phyloP scores from a whole-genome alignment of 2,329 filamentous ascomycete genomes.

The Lojkania enalia region DNA sequence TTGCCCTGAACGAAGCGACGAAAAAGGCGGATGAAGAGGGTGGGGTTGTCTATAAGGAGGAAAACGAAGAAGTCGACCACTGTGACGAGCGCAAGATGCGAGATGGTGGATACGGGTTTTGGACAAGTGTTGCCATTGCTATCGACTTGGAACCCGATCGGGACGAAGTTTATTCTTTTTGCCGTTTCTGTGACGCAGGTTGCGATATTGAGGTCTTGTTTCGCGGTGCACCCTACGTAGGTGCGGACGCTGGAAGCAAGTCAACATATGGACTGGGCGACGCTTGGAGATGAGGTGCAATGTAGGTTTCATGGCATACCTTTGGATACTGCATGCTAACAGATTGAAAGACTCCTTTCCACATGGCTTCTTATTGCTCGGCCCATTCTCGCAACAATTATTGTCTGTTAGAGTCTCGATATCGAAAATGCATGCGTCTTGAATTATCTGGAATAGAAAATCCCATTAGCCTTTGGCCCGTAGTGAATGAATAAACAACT shows the following conservation, averaged over 20 bases:
- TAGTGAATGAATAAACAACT: neutral
- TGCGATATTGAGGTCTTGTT: neutral
- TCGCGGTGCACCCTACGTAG: slow-evolving; percentile 6
- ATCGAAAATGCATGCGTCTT: slow-evolving; percentile 5
- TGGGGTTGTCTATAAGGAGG: slow-evolving; percentile 5
- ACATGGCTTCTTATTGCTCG: neutral
- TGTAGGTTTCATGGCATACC: neutral
- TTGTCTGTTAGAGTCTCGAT: neutral
- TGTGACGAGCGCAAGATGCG: neutral
- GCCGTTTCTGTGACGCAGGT: slow-evolving; percentile 3
- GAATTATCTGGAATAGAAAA: slow-evolving; percentile 4
- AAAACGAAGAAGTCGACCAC: slow-evolving; percentile 6
- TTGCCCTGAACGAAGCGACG: slow-evolving; percentile 2
- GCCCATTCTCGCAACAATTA: slow-evolving; percentile 1
- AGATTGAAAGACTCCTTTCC: slow-evolving; percentile 7
- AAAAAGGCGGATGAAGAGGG: neutral
- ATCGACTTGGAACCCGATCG: slow-evolving; percentile 10
- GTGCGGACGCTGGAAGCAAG: slow-evolving; percentile 4
- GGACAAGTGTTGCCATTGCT: slow-evolving; percentile 6
- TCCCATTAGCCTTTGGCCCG: neutral
- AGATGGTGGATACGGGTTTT: slow-evolving; percentile 1
- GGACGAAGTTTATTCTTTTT: slow-evolving; percentile 6
- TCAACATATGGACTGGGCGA: neutral
- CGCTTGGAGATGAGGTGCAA: neutral
- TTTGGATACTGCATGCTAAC: slow-evolving; percentile 5